Evolutionary conservation across 2,329 filamentous ascomycete genomes (phyloP).

Genomic region (Curvularia hawaiiensis): DNA sequence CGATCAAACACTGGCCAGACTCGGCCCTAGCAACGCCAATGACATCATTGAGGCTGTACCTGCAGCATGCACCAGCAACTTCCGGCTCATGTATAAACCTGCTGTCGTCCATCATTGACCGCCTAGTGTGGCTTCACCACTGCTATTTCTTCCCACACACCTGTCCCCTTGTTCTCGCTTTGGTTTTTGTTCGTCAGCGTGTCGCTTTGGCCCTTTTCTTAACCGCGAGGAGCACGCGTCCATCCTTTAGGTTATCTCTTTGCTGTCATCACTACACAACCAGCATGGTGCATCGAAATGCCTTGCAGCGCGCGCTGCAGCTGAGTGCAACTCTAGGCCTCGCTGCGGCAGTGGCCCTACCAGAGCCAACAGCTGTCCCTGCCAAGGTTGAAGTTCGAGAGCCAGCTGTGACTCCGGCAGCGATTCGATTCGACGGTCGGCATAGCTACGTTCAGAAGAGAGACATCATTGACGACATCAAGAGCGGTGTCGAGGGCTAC

Average conservation of each 20-base stretch:
- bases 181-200: slow-evolving; percentile 14
- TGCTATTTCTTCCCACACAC: background rate
- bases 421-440: slow-evolving; percentile 39
- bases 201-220: slow-evolving; percentile 13
- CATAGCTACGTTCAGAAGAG: slow-evolving; percentile 42
- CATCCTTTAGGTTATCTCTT: slow-evolving; percentile 2
- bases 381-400: slow-evolving; percentile 35
- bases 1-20: slow-evolving; percentile 2
- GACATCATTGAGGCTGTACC: slow-evolving; percentile 17
- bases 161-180: slow-evolving; percentile 1
- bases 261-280: slow-evolving; percentile 2
- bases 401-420: slow-evolving; percentile 42
- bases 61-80: slow-evolving; percentile 15
- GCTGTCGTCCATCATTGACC: slow-evolving; percentile 7
- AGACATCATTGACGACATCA: slow-evolving; percentile 41
- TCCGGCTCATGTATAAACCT: slow-evolving; percentile 12
- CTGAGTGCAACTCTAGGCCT: slow-evolving; percentile 28
- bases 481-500: slow-evolving; percentile 37
- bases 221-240: slow-evolving; percentile 7
- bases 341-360: slow-evolving; percentile 36
- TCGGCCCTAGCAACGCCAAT: slow-evolving; percentile 4
- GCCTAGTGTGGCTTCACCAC: slow-evolving; percentile 6
- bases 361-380: slow-evolving; percentile 41
- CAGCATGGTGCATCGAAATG: slow-evolving; percentile 23
- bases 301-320: slow-evolving; percentile 29